Evolutionary conservation across 139 green algal genomes (phyloP), one percentile per base, ranked within the genome.

Genomic region (Tetradesmus obliquus): DNA sequence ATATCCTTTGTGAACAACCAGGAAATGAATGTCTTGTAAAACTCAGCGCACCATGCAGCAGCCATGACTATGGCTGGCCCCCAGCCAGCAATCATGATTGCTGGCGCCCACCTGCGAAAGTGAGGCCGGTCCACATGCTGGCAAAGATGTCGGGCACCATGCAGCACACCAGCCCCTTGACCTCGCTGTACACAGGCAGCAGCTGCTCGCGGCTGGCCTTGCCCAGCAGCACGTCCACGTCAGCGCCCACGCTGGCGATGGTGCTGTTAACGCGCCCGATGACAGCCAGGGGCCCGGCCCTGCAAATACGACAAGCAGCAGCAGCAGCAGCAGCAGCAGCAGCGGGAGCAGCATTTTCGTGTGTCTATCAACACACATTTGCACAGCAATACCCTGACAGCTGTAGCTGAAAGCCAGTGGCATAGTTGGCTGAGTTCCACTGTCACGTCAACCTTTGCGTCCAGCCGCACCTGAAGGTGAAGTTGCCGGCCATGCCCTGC

Each of bases 161-260:
- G 32, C 88, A 92, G 88, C 88, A 92, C 45, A 92, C 51, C 6
- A 88, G 19, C 12, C 80, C 88, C 88, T 92, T 92, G 24, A 92
- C 88, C 54, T 81, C 79, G 8, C 9, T 12, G 32, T 92, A 92
- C 88, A 92, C 60, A 0, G 80, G 80, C 51, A 92, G 10, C 60
- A 92, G 32, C 22, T 79, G 19, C 12, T 83, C 88, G 15, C 66
- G 53, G 58, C 54, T 74, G 24, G 82, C 79, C 12, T 24, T 66
- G 72, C 7, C 55, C 13, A 91, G 79, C 58, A 91, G 79, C 17
- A 19, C 45, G 45, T 45, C 69, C 3, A 91, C 54, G 5, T 71
- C 76, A 17, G 57, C 22, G 20, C 24, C 55, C 57, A 80, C 79
- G 82, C 20, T 55, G 10, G 32, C 82, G n/a, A 91, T 87, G 55